These are phyloP conservation scores for Cladosporium cucumerinum DNA, from an alignment of 2,329 filamentous ascomycete species.

Conservation along the genomic window DNA sequence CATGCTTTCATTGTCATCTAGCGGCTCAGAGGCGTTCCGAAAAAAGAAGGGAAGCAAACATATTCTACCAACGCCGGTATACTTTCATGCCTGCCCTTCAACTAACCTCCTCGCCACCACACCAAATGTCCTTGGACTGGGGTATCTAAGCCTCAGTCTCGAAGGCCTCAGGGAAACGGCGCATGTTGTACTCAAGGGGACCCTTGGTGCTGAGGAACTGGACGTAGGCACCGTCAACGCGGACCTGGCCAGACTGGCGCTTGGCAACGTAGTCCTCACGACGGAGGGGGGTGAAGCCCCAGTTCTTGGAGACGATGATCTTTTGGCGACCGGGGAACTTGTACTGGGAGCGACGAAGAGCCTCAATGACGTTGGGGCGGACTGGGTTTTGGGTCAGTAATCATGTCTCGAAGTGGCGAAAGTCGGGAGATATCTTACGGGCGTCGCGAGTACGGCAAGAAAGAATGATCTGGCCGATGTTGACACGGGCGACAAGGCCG, in stretches of 20 bases:
- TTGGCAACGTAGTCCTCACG: conserved; percentile 96
- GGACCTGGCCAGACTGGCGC: conserved; percentile 88
- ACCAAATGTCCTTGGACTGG: not conserved
- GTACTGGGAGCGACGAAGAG: conserved; percentile 98
- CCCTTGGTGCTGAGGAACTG: conserved; percentile 98
- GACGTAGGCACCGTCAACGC: conserved; percentile 98
- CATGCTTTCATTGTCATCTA: conserved; percentile 17
- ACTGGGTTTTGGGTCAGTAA: conserved; percentile 48
- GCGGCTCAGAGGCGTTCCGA: conserved; percentile 16
- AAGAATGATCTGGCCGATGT: conserved; percentile 99
- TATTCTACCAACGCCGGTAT: conserved; percentile 17
- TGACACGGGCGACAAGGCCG: conserved; percentile 98
- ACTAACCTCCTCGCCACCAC: conserved; percentile 13
- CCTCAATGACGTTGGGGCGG: conserved; percentile 92
- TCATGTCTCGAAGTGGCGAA: not conserved
- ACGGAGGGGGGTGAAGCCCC: conserved; percentile 98
- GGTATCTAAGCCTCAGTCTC: conserved; percentile 36
- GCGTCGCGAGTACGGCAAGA: conserved; percentile 95
- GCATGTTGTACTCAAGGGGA: conserved; percentile 78
- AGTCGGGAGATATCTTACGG: conserved; percentile 55
- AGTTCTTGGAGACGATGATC: conserved; percentile 99
- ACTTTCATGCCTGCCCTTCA: conserved; percentile 15
- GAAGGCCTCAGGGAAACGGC: conserved; percentile 93
- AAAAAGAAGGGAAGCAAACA: conserved; percentile 17
- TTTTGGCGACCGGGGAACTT: conserved; percentile 99